phyloP scores from a whole-genome alignment of 768 basidiomycete genomes.

The Phlegmacium glaucopus region DNA sequence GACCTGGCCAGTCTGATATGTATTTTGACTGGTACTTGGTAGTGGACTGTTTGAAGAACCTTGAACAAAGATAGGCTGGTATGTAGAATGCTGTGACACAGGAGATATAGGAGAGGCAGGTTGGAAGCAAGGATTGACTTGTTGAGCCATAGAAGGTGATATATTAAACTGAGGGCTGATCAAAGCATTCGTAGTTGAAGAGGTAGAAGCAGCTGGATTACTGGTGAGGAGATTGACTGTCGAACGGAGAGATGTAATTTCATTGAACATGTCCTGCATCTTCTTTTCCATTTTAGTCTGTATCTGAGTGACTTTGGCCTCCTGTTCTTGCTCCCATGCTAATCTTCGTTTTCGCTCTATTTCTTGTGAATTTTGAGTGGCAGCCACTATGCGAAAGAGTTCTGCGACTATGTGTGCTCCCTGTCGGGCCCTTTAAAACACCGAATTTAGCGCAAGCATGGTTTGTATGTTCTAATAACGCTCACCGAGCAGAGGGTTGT shows the following conservation, averaged over 20 bases:
- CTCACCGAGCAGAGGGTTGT: slow-evolving; percentile 37
- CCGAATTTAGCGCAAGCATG: not conserved
- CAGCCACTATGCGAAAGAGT: slow-evolving; percentile 53
- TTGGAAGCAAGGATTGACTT: slow-evolving; percentile 16
- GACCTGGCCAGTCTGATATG: not conserved
- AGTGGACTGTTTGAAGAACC: slow-evolving; percentile 32
- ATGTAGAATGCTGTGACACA: slow-evolving; percentile 27
- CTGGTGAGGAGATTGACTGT: slow-evolving; percentile 24
- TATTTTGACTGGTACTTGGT: not conserved
- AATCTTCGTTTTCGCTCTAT: slow-evolving; percentile 54
- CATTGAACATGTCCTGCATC: slow-evolving; percentile 31
- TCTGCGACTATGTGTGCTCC: slow-evolving; percentile 41
- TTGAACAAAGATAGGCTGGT: slow-evolving; percentile 32
- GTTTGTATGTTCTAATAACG: not conserved
- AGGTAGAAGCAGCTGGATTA: slow-evolving; percentile 4
- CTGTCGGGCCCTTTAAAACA: slow-evolving; percentile 9
- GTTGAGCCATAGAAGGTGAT: slow-evolving; percentile 29
- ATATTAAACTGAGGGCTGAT: slow-evolving; percentile 28
- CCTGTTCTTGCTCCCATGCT: slow-evolving; percentile 71
- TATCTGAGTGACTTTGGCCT: slow-evolving; percentile 49
- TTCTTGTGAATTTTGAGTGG: slow-evolving; percentile 58
- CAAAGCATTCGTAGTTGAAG: slow-evolving; percentile 10
- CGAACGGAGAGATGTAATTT: slow-evolving; percentile 19
- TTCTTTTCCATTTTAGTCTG: slow-evolving; percentile 60
- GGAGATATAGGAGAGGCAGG: slow-evolving; percentile 38